These are phyloP conservation scores for Penicillium daleae DNA, from an alignment of 495 filamentous ascomycete genomes.

Conservation along the genomic window DNA sequence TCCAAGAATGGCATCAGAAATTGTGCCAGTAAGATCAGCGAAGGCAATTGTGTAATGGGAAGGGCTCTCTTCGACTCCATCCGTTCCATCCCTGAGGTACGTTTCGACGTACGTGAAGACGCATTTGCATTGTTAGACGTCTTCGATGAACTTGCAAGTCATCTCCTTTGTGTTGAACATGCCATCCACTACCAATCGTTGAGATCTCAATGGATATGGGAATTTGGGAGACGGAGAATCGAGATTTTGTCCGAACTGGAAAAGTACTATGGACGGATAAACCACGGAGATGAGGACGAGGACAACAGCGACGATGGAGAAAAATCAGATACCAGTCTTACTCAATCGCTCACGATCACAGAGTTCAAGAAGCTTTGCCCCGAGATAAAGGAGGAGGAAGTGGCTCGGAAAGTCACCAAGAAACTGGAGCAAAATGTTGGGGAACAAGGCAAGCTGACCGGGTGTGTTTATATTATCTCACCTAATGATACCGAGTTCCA, in stretches of 20 bases:
- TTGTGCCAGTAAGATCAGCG: background rate
- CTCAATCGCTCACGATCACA: background rate
- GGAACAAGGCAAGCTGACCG: background rate
- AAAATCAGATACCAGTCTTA: background rate
- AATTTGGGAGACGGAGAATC: background rate
- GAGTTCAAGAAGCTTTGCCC: background rate
- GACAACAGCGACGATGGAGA: background rate
- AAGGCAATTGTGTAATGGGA: background rate
- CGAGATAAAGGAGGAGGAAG: conserved; percentile 1
- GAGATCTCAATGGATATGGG: background rate
- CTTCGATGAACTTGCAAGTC: background rate
- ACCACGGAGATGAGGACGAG: background rate
- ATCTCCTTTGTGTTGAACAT: background rate
- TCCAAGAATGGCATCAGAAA: background rate
- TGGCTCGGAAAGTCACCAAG: conserved; percentile 3
- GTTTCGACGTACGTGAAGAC: background rate
- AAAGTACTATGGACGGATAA: background rate
- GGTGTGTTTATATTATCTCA: conserved; percentile 7
- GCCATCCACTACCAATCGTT: background rate
- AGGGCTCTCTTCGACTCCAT: background rate
- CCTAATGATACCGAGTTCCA: background rate
- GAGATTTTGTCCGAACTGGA: background rate
- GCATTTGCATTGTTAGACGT: background rate
- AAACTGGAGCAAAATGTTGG: background rate
- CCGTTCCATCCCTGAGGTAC: background rate